A percentile compares a stretch with the other conserved stretches of the same genome.
phyloP scores from a whole-genome alignment of 768 basidiomycete genomes.

The Sarcodon aspratus region DNA sequence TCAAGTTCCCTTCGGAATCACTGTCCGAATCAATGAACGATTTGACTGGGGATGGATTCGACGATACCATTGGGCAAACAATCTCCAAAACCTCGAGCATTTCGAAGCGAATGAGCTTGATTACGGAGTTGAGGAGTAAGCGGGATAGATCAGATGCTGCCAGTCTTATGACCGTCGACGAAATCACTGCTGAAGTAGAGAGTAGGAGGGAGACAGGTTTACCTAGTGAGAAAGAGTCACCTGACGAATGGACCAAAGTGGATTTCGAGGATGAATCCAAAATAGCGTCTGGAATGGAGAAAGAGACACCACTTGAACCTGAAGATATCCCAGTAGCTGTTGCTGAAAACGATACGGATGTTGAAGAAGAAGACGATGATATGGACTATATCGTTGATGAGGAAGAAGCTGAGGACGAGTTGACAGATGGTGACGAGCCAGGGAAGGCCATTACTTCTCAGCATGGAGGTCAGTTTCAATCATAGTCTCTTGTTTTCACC shows the following conservation, averaged over 20 bases:
- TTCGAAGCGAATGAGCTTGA: slow-evolving; percentile 64
- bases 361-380: slow-evolving; percentile 34
- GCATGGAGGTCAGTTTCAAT: slow-evolving; percentile 29
- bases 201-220: slow-evolving; percentile 48
- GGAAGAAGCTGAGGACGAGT: slow-evolving; percentile 27
- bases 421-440: slow-evolving; percentile 29
- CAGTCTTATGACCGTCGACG: slow-evolving; percentile 90
- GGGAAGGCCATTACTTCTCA: slow-evolving; percentile 40
- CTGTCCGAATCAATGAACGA: slow-evolving; percentile 66
- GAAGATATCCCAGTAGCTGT: slow-evolving; percentile 14
- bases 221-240: slow-evolving; percentile 21
- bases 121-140: slow-evolving; percentile 72
- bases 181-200: slow-evolving; percentile 94
- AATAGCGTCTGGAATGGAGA: too few relatives aligned
- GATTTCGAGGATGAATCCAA: slow-evolving; percentile 33
- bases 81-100: slow-evolving; percentile 36
- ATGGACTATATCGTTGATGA: slow-evolving; percentile 34
- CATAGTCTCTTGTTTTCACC: not conserved
- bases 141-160: slow-evolving; percentile 83
- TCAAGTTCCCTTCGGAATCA: slow-evolving; percentile 68
- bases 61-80: slow-evolving; percentile 6
- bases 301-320: slow-evolving; percentile 12
- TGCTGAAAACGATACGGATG: slow-evolving; percentile 20
- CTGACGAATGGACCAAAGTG: slow-evolving; percentile 69
- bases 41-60: not conserved